Evolutionary conservation across 129 eudicot genomes (phyloP), one percentile per base, ranked within the genome.

Genomic region (Artemisia tridentata): DNA sequence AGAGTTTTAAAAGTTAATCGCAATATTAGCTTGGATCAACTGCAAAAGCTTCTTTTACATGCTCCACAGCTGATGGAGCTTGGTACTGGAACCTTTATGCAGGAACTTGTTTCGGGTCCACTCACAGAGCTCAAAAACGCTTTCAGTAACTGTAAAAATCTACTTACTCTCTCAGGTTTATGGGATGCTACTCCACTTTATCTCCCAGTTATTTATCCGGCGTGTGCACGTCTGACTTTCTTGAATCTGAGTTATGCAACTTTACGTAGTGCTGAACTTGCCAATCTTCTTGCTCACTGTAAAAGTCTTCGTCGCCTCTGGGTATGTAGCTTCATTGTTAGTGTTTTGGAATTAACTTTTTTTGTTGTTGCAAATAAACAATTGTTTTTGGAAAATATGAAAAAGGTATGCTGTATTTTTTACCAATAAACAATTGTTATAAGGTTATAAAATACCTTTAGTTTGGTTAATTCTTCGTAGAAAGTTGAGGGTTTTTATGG

Each of bases 221-320:
- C 77, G 5, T 91, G 96, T 73, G 76, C 79, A 7, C 65, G 67
- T 50, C 68, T 88, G 65, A 86, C 88, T 7, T 91, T 80, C 75
- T 75, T 91, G 78, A 88, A 91, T 78, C 56, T 91, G 58, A 86
- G 89, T 70, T 79, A 74, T 69, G 96, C 84, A 57, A 75, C 79
- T 63, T 74, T 88, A 31, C 83, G 55, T 34, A 85, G 91, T 43
- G 71, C 15, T 59, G 96, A 84, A 72, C 83, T 91, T 51, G 82
- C 83, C 2, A 80, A 74, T 67, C 79, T 91, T 71, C 80, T 91
- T 17, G 13, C 61, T 31, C 88, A 81, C 48, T 88, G 95, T 61
- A 90, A 84, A 61, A 77, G 83, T 74, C 80, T 91, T 57, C 92
- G 86, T 17, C 92, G 96, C 23, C 89, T 91, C 8, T 91, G 98